Percentiles rank a stretch among this genome's conserved stretches.
phyloP scores from a whole-genome alignment of 495 filamentous ascomycete genomes.

The Entonaema liquescens region DNA sequence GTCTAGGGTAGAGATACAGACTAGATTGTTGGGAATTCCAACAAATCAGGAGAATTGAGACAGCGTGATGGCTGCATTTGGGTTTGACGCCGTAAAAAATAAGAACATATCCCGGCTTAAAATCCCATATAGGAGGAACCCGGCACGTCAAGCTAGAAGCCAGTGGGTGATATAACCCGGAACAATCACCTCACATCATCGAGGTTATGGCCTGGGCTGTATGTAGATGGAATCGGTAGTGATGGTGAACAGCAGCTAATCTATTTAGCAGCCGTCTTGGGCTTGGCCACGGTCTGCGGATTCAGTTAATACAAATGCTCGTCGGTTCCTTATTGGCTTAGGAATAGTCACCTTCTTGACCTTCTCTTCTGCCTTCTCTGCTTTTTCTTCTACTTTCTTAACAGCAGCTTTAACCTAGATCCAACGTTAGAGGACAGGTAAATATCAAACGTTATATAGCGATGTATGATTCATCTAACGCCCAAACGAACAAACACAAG shows the following conservation, averaged over 20 bases:
- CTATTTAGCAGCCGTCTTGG: constrained; percentile 55
- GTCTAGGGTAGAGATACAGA: not conserved
- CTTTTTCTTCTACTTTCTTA: constrained; percentile 52
- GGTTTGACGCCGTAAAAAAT: not conserved
- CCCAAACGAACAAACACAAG: not conserved
- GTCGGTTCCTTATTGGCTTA: not conserved
- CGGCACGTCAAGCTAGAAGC: not conserved
- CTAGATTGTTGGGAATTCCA: not conserved
- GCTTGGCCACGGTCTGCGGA: constrained; percentile 41
- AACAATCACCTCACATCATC: not conserved
- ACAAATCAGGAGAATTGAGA: not conserved
- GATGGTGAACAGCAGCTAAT: constrained; percentile 2
- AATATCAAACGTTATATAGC: not conserved
- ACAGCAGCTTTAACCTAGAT: constrained; percentile 57
- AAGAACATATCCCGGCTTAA: not conserved
- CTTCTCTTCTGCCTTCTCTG: constrained; percentile 34
- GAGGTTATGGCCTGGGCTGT: not conserved
- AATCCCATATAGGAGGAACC: not conserved
- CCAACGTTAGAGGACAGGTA: constrained; percentile 39
- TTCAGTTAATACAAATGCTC: not conserved
- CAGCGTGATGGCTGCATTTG: not conserved
- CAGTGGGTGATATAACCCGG: not conserved
- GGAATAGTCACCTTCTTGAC: constrained; percentile 19
- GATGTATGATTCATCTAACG: not conserved
- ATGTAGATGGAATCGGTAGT: not conserved